Evolutionary conservation across 1,139 yeast genomes (phyloP), one percentile per base, ranked within the genome.

Genomic region (Yamadazyma dushanensis): DNA sequence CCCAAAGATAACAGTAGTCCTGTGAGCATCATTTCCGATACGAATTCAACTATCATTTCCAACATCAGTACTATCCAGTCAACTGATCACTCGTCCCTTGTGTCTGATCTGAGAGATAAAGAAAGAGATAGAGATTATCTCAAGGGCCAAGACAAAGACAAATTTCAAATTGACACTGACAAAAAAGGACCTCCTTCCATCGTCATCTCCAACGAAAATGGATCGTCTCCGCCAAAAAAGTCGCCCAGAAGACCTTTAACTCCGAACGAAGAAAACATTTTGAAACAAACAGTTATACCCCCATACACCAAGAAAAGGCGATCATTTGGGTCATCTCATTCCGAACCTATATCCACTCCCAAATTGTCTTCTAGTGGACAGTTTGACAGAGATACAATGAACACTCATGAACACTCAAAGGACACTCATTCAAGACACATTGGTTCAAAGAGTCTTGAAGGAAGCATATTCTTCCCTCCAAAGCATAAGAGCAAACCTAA

Each of bases 51-150:
- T 7, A 51, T 60, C 5, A 49, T 59, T 14, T 61, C 68, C 0
- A 51, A 58, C 19, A 56, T 47, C 36, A 63, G 61, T 15, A 58
- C 67, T 3, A 46, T 55, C 14, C 65, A 56, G 30, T 59, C 66
- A 2, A 62, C 70, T 1, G 67, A 63, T 30, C 62, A 58, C 39
- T 61, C 67, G 1, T 57, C 66, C 2, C 45, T 59, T 13, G 33
- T 50, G 5, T 56, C 63, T 2, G 59, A 54, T 14, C 23, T 14
- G 18, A 31, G 28, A 11, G 45, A 43, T n/a, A 25, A 31, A 25
- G 29, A 26, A 25, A 30, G 18, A 28, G 36, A 29, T 28, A 31
- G 24, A 25, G 9, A 8, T 5, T 3, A 7, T 4, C 8, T 11
- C 10, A 26, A 13, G 14, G 7, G 19, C 8, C 7, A 11, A 13